Evolutionary conservation across 2,329 filamentous ascomycete genomes (phyloP), one percentile per base, ranked within the genome.

Genomic region (Amesomyces nigricolor): DNA sequence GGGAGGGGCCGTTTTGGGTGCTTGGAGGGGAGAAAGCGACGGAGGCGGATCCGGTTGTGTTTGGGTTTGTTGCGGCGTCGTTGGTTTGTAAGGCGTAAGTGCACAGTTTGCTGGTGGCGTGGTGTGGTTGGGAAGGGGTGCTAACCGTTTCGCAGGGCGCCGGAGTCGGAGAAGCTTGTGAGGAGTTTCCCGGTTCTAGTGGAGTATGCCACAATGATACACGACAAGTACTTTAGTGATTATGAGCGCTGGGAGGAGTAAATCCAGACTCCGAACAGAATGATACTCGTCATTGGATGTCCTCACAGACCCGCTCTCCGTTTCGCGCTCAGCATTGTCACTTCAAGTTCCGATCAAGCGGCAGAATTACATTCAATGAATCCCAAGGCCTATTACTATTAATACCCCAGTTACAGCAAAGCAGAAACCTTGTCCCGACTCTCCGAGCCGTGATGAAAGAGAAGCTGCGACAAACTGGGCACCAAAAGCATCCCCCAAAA

Each of bases 191-290:
- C 80, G 0, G 69, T 70, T 0, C 54, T 84, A 10, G 39, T 80
- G 9, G 78, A 83, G 2, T 86, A 85, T 66, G 81, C 79, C 3
- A 63, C 63, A 38, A 73, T 78, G 54, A 82, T 86, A 42, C 80
- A 84, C 63, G 67, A 74, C 46, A 56, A 58, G 4, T 83, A 80
- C 62, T 86, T 86, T 60, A 73, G 78, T 0, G 81, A 86, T 37
- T 85, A 85, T 62, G 70, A 76, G 56, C 63, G 64, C 30, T 73
- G 73, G 69, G 53, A 51, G 17, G 49, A 54, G 47, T 35, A 29
- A 61, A 74, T 26, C 4, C 9, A 4, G 35, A 7, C 22, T 6
- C 6, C 22, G 22, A 26, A 35, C 39, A 26, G 4, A 26, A 26
- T 6, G 22, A 5, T 26, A 26, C 22, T 5, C 22, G 6, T 5